phyloP scores from a whole-genome alignment of 306 rosid genomes.

The Rosa lucieae region DNA sequence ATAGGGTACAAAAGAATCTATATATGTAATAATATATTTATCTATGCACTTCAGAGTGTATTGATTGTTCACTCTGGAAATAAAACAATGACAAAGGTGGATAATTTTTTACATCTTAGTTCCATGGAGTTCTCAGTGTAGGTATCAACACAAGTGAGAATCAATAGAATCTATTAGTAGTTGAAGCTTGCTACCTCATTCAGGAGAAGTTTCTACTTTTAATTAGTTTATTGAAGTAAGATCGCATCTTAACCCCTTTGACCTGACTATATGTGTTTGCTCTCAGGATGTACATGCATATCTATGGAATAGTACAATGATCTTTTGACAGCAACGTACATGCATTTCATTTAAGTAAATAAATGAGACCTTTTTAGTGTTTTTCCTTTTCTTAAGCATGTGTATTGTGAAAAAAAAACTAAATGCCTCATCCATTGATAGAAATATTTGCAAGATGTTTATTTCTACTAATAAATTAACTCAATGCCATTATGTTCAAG shows the following conservation, averaged over 20 bases:
- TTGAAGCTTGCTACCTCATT: neutral
- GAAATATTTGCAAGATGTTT: neutral
- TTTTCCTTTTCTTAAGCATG: neutral
- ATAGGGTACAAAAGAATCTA: neutral
- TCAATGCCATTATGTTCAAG: neutral
- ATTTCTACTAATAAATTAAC: no score
- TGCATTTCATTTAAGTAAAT: neutral
- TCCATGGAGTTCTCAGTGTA: neutral
- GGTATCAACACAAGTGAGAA: neutral
- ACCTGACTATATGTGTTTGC: no score
- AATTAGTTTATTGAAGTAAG: neutral
- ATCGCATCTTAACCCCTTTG: neutral
- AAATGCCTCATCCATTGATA: neutral
- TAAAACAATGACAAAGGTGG: neutral
- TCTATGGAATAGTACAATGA: neutral
- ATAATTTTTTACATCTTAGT: neutral
- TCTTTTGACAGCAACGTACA: neutral
- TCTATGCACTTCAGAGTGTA: neutral
- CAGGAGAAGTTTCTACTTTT: neutral
- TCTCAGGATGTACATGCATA: neutral
- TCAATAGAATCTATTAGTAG: neutral
- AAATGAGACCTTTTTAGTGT: neutral
- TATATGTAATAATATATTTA: no score
- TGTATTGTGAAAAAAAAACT: neutral
- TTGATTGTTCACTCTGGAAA: neutral